Evolutionary conservation across 306 rosid species (phyloP), one percentile per base, ranked within the genome.

Genomic region (Quercus gilva): DNA sequence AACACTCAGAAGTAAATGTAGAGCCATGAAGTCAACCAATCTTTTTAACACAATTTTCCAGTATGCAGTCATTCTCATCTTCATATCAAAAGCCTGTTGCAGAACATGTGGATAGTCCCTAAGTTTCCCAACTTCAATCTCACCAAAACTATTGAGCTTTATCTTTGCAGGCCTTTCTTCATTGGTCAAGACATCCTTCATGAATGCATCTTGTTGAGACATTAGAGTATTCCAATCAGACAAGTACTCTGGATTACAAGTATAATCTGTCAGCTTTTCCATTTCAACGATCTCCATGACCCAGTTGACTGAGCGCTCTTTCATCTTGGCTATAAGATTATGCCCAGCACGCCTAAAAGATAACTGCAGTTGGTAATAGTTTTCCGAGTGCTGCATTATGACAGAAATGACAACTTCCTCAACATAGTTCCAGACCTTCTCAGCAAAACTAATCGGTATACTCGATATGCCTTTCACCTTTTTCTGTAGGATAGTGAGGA

Each of bases 1-100:
- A 2, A 88, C 61, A 5, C 87, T 82, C 0, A 75, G 5, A 74
- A 84, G 88, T 33, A 92, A 2, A 58, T 84, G 91, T 37, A 85
- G 31, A 0, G 91, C 91, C 55, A 75, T 76, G 57, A 4, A 70
- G 29, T 90, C 94, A 51, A 84, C 87, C 4, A 88, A 49, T 69
- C 91, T 78, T 53, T 74, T 81, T 76, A 70, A 0, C 11, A 88
- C 94, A 2, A 88, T 80, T 76, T 64, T 88, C 92, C 97, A 91
- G 31, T 91, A 90, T 0, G 97, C 85, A 1, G 79, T 76, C 87
- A 90, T 84, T 5, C 92, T 80, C 67, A 86, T 84, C 52, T 85
- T 85, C 76, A 88, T 11, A 26, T 92, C 97, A 69, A 76, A 90
- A 0, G 92, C 89, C 31, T 90, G 88, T 21, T 4, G 21, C 2